A percentile compares a stretch with the other conserved stretches of the same genome.
Evolutionary conservation across 805 yeast species (phyloP).

Genomic region (Helenozyma baotianmanensis): DNA sequence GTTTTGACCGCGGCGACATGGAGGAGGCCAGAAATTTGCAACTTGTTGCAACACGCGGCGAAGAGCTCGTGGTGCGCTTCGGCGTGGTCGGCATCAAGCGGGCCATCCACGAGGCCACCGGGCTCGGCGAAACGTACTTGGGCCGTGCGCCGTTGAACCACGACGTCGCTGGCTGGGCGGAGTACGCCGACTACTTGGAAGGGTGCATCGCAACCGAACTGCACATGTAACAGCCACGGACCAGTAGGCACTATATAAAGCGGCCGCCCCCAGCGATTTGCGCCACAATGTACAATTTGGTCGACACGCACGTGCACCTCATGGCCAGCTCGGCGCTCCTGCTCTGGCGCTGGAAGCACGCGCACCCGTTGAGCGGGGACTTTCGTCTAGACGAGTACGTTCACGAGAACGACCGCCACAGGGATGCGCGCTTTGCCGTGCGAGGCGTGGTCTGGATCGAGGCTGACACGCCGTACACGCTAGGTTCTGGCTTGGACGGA

Average conservation of each 20-base stretch:
- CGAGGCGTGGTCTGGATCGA: conserved; percentile 32
- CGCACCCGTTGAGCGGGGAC: conserved; percentile 19
- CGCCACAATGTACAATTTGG: conserved; percentile 3
- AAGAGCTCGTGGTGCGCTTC: conserved; percentile 37
- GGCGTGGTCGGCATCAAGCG: conserved; percentile 49
- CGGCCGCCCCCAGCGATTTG: no score
- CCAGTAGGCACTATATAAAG: no score
- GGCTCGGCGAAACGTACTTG: conserved; percentile 38
- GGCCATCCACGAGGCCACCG: conserved; percentile 33
- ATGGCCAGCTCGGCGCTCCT: conserved; percentile 20
- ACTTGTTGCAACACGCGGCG: conserved; percentile 40
- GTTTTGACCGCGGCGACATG: conserved; percentile 35
- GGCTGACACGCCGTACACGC: conserved; percentile 22
- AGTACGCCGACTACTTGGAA: not conserved
- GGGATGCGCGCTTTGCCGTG: conserved; percentile 7
- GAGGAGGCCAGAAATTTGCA: conserved; percentile 42
- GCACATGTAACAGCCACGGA: no score
- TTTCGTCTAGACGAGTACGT: conserved; percentile 25
- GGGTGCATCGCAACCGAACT: not conserved
- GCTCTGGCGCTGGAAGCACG: conserved; percentile 27
- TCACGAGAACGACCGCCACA: conserved; percentile 2
- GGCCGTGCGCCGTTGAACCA: conserved; percentile 47
- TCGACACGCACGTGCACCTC: conserved; percentile 38
- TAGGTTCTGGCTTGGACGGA: conserved; percentile 14
- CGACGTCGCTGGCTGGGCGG: not conserved